Conservation (phyloP, 192 early-diverging fungal species). For the Coemansia sp. region DNA sequence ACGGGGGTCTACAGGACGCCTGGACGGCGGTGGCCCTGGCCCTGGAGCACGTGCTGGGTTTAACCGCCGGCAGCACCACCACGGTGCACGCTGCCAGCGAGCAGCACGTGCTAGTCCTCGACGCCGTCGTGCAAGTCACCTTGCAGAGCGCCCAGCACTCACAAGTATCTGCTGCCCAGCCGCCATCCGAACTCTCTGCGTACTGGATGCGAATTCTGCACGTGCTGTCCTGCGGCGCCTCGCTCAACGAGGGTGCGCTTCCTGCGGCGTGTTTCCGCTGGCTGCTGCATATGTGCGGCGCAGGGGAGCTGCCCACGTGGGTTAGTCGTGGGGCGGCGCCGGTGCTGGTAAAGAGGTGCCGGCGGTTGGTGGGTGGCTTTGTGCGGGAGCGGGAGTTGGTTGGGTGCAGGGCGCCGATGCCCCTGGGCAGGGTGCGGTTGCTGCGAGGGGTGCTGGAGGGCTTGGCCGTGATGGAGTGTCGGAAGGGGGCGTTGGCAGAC, state of each 20-base stretch:
- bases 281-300: conserved; percentile 34
- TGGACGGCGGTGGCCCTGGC: conserved; percentile 32
- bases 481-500: conserved; percentile 9
- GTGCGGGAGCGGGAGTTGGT: conserved; percentile 21
- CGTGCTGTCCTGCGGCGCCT: conserved; percentile 21
- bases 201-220: too few species aligned
- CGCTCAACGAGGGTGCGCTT: conserved; percentile 31
- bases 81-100: conserved; percentile 1
- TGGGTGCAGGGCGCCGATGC: conserved; percentile 28
- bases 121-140: conserved; percentile 22
- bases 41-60: conserved; percentile 16
- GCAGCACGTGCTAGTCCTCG: conserved; percentile 25
- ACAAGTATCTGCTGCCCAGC: neutral
- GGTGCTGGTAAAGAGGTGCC: conserved; percentile 29
- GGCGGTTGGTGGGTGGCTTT: conserved; percentile 23
- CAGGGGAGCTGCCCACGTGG: conserved; percentile 20
- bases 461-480: conserved; percentile 29
- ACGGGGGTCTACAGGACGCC: conserved; percentile 11
- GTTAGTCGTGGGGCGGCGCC: conserved; percentile 25
- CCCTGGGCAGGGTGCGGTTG: conserved; percentile 17
- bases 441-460: conserved; percentile 26
- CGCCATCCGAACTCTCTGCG: conserved; percentile 14
- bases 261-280: conserved; percentile 28
- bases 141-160: conserved; percentile 12
- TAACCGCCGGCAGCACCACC: conserved; percentile 1